Conservation (phyloP, 2,329 filamentous ascomycete genomes). For the Pyricularia pennisetigena region DNA sequence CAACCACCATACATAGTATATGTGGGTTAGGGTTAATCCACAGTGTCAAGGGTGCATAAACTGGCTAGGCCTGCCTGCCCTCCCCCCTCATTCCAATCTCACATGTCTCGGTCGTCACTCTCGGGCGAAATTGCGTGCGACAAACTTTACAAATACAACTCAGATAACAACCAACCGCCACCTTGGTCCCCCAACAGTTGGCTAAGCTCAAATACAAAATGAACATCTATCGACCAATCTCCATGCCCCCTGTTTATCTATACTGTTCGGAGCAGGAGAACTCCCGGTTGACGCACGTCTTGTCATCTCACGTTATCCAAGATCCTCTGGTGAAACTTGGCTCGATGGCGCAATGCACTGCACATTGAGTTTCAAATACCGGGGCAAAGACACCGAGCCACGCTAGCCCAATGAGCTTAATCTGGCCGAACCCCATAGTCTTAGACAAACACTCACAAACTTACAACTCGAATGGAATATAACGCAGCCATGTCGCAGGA, state of each 20-base stretch:
- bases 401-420: too few relatives aligned
- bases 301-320: not conserved
- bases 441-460: not conserved
- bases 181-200: not conserved
- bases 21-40: not conserved
- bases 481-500: not conserved
- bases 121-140: not conserved
- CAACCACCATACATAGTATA: too few relatives aligned
- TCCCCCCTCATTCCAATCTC: not conserved
- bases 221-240: not conserved
- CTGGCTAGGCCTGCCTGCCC: too few relatives aligned
- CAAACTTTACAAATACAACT: not conserved
- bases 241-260: not conserved
- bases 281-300: not conserved
- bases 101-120: not conserved
- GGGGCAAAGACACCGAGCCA: not conserved
- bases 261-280: not conserved
- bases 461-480: not conserved
- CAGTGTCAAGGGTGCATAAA: too few relatives aligned
- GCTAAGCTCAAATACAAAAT: not conserved
- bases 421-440: not conserved
- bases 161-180: not conserved
- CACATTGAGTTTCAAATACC: not conserved
- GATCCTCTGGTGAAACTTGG: not conserved
- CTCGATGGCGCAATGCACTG: not conserved